Percentiles rank a stretch among this genome's conserved stretches.
Evolutionary conservation across 192 early-diverging fungal species (phyloP).

Genomic region (Spizellomyces punctatus): DNA sequence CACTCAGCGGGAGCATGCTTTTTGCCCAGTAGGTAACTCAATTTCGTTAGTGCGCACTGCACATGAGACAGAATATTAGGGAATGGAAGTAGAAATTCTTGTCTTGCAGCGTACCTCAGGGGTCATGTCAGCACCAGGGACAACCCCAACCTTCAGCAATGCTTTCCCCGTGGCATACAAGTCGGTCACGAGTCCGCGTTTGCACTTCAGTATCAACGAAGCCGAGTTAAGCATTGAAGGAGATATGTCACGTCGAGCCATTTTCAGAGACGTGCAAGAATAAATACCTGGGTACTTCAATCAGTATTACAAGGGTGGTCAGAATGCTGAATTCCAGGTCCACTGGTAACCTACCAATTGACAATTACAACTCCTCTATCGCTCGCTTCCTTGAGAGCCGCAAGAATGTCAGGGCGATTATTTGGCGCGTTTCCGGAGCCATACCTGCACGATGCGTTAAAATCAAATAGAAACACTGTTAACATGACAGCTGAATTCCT

Average conservation of each 20-base stretch:
- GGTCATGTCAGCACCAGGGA: constrained; percentile 92
- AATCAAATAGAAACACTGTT: background rate
- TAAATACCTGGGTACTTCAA: no score
- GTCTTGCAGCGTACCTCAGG: constrained; percentile 57
- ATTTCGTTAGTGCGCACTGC: constrained; percentile 90
- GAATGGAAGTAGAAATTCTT: constrained; percentile 3
- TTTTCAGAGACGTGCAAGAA: no score
- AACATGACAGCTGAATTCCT: background rate
- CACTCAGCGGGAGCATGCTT: constrained; percentile 65
- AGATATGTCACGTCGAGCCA: no score
- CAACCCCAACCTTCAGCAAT: constrained; percentile 75
- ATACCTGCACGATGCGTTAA: constrained; percentile 47
- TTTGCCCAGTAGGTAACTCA: constrained; percentile 88
- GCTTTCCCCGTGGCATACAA: constrained; percentile 89
- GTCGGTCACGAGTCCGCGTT: constrained; percentile 85
- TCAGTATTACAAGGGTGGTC: no score
- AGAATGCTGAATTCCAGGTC: no score
- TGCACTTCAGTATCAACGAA: constrained; percentile 39
- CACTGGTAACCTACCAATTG: constrained; percentile 64
- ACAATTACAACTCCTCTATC: constrained; percentile 95
- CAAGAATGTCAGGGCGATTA: constrained; percentile 82
- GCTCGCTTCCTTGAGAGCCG: constrained; percentile 80
- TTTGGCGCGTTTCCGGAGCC: constrained; percentile 97
- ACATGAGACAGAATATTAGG: background rate
- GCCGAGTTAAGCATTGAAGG: no score